A percentile compares a stretch with the other conserved stretches of the same genome.
Evolutionary conservation across 192 early-diverging fungal species (phyloP).

Genomic region (Mortierella hygrophila): DNA sequence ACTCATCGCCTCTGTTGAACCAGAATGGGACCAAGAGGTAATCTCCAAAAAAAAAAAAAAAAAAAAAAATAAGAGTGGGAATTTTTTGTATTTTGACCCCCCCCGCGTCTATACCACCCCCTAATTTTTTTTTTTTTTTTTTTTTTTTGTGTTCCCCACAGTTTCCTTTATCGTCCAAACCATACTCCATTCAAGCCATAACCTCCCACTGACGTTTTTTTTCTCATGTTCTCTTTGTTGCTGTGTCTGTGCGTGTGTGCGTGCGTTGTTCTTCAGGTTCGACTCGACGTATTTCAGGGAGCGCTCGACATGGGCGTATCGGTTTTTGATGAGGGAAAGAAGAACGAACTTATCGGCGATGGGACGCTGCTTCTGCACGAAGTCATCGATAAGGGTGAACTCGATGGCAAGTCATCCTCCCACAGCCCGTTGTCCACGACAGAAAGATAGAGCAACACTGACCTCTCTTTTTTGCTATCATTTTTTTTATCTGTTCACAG

Average conservation of each 20-base stretch:
- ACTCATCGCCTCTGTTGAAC: slow-evolving; percentile 46
- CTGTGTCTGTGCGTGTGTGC: background rate
- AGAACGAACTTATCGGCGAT: slow-evolving; percentile 47
- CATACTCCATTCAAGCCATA: background rate
- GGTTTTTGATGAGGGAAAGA: slow-evolving; percentile 42
- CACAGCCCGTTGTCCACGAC: background rate
- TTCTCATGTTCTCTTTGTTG: background rate
- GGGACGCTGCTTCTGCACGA: slow-evolving; percentile 44
- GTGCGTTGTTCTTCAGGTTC: slow-evolving; percentile 19
- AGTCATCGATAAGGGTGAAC: slow-evolving; percentile 52
- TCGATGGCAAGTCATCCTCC: slow-evolving; percentile 35
- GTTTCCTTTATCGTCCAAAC: background rate
- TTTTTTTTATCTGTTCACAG: slow-evolving; percentile 24
- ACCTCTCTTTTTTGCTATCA: background rate
- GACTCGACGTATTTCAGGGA: slow-evolving; percentile 47
- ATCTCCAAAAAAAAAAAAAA: background rate
- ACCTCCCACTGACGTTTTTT: background rate
- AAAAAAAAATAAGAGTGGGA: background rate
- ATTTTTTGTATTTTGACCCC: too few species aligned
- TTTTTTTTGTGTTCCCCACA: background rate
- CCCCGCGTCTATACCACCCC: too few species aligned
- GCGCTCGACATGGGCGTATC: slow-evolving; percentile 32
- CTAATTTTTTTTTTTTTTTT: background rate
- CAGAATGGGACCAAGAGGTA: slow-evolving; percentile 58
- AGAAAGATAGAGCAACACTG: background rate